Base-by-base conservation (phyloP, 768 basidiomycete genomes). In the Infundibulicybe gibba region DNA sequence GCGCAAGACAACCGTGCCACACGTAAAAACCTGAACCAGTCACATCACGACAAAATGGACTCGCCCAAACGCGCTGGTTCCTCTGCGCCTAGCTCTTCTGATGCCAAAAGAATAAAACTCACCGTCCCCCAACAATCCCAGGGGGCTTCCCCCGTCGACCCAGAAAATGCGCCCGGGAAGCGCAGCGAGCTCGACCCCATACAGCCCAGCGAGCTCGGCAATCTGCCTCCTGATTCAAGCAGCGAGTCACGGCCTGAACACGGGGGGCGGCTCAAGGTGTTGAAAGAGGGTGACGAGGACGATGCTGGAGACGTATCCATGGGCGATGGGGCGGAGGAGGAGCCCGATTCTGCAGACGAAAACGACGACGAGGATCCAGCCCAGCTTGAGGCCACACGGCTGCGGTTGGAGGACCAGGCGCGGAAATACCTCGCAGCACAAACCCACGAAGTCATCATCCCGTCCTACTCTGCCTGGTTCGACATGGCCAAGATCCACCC, bases 381-480 rank as follows among this genome's bases (percentile, higher is more conserved):
- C 4, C 85, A 88, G 56, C 72, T 88, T 35, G 90, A 90, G 64
- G 89, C 85, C 10, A 87, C 85, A 56, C 81, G 89, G 54, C 70
- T 79, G 48, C 81, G 81, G 31, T 81, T 87, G 43, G 92, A 91
- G 59, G 90, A 88, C 58, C 91, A 87, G 63, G 94, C 87, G 44
- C 84, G 85, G 46, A 91, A 94, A 58, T 98, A 98, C 63, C 88
- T 99, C 38, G 94, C 94, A 0, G 90, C 92, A 0, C 97, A 99
- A 66, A 95, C 93, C 1, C 95, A 98, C 69, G 91, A 95, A 56
- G 83, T 99, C 61, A 83, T 99, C 61, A 90, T 99, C 43, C 97
- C 97, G 6, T 95, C 93, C 19, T 98, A 98, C 63, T 86, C 94
- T 6, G 89, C 93, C 14, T 98, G 97, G 97, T 99, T 98, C 70